Evolutionary conservation across 495 filamentous ascomycete genomes (phyloP), one percentile per base, ranked within the genome.

Genomic region (Lineolata rhizophorae): DNA sequence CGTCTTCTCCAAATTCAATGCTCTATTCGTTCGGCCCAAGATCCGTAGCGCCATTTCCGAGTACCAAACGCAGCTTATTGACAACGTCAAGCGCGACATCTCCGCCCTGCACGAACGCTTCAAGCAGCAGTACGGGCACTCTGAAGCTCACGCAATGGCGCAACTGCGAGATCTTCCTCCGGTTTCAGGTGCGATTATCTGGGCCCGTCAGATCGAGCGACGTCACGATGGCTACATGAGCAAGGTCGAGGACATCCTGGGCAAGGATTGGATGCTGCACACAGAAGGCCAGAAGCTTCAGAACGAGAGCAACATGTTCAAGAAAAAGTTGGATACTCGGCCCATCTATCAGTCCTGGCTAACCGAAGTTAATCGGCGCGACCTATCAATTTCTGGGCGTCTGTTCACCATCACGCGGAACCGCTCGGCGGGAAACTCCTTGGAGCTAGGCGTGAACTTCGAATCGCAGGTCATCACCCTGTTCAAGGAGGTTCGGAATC

Each of bases 1-100:
- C 22, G 87, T 99, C 29, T 95, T 95, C 49, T 99, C 87, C 13
- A 94, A 94, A 47, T 99, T 99, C 64, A 99, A 99, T 46, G 90
- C 87, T 18, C 72, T 99, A 30, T 85, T 99, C 45, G 83, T 99
- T 30, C 70, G 87, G 18, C 90, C 90, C 12, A 95, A 95, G 60
- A 94, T 99, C 49, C 71, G 87, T 27, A 83, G 87, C 45, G 87
- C 87, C 31, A 99, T 99, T 46, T 72, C 81, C 17, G 90, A 95
- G 50, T 99, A 95, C 47, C 87, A 99, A 47, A 80, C 80, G 3
- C 81, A 91, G 47, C 74, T 99, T 20, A 93, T 99, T 39, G 83
- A 92, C 39, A 92, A 82, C 46, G 87, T 99, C 31, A 94, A 94
- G 52, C 71, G 76, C 40, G 87, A 93, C 53, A 95, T 99, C 36